Conservation (phyloP, 805 yeast genomes). For the Hanseniaspora clermontiae region DNA sequence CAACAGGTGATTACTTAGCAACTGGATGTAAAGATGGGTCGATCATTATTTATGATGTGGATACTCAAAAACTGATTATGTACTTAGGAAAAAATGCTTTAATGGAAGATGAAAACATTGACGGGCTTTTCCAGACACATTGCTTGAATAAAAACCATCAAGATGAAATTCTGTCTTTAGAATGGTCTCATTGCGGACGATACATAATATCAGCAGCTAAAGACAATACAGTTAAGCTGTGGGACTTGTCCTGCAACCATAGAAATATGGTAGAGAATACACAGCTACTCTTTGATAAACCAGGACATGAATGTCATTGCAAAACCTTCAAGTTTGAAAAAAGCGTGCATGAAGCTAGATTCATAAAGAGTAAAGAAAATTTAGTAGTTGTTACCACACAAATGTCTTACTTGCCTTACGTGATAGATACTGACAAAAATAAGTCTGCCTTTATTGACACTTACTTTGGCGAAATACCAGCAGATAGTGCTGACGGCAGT, state of each 20-base stretch:
- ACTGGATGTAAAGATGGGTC: constrained; percentile 66
- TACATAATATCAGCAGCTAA: constrained; percentile 58
- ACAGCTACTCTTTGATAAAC: background rate
- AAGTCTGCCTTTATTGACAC: background rate
- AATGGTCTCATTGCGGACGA: constrained; percentile 66
- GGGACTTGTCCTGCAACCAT: constrained; percentile 46
- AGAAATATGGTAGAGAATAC: constrained; percentile 16
- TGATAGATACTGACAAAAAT: constrained; percentile 18
- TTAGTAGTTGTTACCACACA: constrained; percentile 49
- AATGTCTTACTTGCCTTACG: constrained; percentile 42
- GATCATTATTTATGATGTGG: constrained; percentile 59
- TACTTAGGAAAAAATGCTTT: constrained; percentile 18
- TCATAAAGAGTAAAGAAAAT: constrained; percentile 35
- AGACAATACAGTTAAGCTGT: constrained; percentile 70
- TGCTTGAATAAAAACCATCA: constrained; percentile 33
- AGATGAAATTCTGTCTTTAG: constrained; percentile 55
- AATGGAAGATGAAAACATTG: background rate
- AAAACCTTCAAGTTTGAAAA: constrained; percentile 44
- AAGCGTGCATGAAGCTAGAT: constrained; percentile 57
- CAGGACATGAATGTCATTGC: constrained; percentile 24
- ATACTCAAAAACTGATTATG: constrained; percentile 34
- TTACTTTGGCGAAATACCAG: background rate
- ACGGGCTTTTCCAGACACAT: background rate
- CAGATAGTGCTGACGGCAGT: background rate
- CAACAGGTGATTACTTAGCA: constrained; percentile 75